Evolutionary conservation across 78 protist genomes (phyloP).

Genomic region (Emiliania huxleyi): DNA sequence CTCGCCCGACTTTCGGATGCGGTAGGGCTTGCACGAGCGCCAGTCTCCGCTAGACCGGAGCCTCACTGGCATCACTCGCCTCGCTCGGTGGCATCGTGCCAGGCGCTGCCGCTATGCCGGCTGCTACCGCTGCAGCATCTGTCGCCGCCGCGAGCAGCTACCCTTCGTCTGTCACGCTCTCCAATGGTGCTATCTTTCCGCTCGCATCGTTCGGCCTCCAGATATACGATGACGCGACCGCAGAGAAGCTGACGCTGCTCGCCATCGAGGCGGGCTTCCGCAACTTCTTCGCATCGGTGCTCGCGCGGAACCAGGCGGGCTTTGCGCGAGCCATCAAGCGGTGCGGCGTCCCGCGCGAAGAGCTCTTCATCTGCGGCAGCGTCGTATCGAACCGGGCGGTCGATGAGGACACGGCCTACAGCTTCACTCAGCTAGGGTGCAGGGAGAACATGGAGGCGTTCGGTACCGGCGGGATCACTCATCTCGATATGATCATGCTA

Average conservation of each 20-base stretch:
- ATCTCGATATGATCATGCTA: conserved; percentile 22
- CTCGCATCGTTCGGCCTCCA: neutral
- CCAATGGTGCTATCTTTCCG: too few relatives aligned
- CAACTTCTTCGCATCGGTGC: conserved; percentile 6
- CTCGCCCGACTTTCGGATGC: too few relatives aligned
- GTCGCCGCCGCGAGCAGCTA: too few relatives aligned
- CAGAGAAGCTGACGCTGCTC: neutral
- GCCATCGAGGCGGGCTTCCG: conserved; percentile 18
- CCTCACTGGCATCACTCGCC: too few relatives aligned
- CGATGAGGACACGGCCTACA: neutral
- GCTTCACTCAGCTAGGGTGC: neutral
- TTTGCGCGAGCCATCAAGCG: neutral
- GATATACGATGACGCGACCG: conserved; percentile 24
- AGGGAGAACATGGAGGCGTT: conserved; percentile 9
- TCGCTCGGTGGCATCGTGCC: too few relatives aligned
- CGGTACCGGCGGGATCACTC: neutral
- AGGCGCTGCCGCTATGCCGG: too few relatives aligned
- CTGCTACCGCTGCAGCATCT: too few relatives aligned
- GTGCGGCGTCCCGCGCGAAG: conserved; percentile 19
- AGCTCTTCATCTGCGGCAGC: conserved; percentile 30
- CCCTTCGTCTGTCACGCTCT: too few relatives aligned
- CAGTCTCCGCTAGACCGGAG: too few relatives aligned
- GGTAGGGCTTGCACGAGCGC: too few relatives aligned
- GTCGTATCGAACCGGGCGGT: conserved; percentile 13
- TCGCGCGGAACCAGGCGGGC: conserved; percentile 18